Base-by-base conservation (phyloP, 345 rosid genomes). In the Citrus reticulata region DNA sequence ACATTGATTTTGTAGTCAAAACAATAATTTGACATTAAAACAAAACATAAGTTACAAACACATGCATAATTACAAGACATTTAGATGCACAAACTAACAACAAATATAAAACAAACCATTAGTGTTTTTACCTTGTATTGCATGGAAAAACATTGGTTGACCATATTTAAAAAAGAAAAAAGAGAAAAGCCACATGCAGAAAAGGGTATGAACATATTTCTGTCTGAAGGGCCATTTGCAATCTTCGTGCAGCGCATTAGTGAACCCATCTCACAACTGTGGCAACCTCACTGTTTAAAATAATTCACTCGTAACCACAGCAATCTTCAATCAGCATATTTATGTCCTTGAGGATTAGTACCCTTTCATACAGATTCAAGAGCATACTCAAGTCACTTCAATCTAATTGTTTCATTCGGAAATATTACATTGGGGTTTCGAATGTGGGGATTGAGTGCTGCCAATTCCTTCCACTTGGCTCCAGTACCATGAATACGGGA, bases 391-490 rank as follows among this genome's bases (percentile, higher is more conserved):
- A 75, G 72, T 85, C 77, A 83, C 20, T 75, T 40, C 85, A 85
- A 70, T 59, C 83, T 78, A 55, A 83, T 73, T 13, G 83, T 88
- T 81, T 83, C 83, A 22, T 82, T 82, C 0, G 86, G 89, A 30
- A 88, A 68, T 61, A 87, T 78, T 51, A 91, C 75, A 78, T 90
- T 84, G n/a, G 93, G 93, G 70, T 95, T 90, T 40, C 93, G 84
- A 34, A 77, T 81, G 65, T 83, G 93, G 9, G 87, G 86, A 61
- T 83, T 87, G 10, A 74, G 84, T 72, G 87, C 83, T 11, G 83
- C 93, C 84, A 84, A 71, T 30, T 86, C 87, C 87, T 91, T 93
- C 97, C 91, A 87, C 82, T 92, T 88, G 35, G 87, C 81, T 3
- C 93, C 93, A 17, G 76, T 85, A 40, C 97, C 90, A 66, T 80